Evolutionary conservation across 106 monocot species (phyloP).

Genomic region (Dendrobium nobile): DNA sequence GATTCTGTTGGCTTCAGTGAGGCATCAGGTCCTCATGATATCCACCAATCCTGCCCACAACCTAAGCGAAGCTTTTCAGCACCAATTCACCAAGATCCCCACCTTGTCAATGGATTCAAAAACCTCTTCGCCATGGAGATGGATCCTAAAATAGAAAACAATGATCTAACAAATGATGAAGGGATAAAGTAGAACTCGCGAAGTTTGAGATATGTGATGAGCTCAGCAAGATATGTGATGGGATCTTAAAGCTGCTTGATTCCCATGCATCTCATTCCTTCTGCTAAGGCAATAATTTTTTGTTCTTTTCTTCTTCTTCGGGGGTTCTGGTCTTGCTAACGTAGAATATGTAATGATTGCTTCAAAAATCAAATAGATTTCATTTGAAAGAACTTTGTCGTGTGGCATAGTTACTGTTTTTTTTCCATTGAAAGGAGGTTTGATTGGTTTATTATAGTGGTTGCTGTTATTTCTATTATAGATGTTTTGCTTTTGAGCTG

Average conservation of each 20-base stretch:
- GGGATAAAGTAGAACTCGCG: constrained; percentile 24
- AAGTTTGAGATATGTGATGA: background rate
- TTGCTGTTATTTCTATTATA: no score
- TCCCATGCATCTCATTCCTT: no score
- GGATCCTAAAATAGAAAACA: constrained; percentile 90
- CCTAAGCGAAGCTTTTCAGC: constrained; percentile 97
- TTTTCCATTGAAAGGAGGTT: background rate
- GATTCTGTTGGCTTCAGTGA: constrained; percentile 62
- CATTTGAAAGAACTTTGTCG: background rate
- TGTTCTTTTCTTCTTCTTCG: background rate
- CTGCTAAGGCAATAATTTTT: no score
- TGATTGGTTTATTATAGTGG: no score
- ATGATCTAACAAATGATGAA: constrained; percentile 62
- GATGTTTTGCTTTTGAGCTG: no score
- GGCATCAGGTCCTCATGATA: constrained; percentile 81
- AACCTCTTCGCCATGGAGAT: constrained; percentile 95
- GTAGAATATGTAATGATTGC: background rate
- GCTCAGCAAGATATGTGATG: no score
- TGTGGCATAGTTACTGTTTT: background rate
- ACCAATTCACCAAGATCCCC: constrained; percentile 92
- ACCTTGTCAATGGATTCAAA: constrained; percentile 91
- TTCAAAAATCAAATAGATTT: background rate
- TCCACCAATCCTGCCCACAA: constrained; percentile 99
- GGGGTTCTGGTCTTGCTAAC: background rate
- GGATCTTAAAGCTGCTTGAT: no score